A percentile compares a stretch with the other conserved stretches of the same genome.
Conservation (phyloP, 176 grass and related monocot species). For the Oropetium thomaeum region DNA sequence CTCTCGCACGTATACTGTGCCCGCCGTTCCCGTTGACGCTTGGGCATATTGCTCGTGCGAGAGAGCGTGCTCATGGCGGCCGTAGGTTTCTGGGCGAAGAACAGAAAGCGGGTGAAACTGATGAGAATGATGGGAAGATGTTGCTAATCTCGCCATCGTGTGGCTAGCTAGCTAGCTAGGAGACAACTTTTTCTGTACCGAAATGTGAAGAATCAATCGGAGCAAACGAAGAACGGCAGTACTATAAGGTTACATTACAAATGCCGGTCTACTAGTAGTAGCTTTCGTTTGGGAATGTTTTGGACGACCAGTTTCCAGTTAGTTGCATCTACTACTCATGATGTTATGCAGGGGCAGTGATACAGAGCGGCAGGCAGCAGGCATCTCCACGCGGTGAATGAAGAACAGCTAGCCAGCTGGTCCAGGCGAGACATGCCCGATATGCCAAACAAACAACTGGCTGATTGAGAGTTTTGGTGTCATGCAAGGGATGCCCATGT, state of each 20-base stretch:
- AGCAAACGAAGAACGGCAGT: background rate
- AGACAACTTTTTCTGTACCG: background rate
- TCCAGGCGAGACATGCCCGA: background rate
- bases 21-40: slow-evolving; percentile 22
- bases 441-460: background rate
- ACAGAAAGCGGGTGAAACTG: too few species aligned
- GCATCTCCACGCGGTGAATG: background rate
- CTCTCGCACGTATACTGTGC: slow-evolving; percentile 6
- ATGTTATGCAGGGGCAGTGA: too few species aligned
- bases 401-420: background rate
- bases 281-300: background rate
- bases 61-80: background rate
- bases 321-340: background rate
- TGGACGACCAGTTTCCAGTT: background rate
- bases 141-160: background rate
- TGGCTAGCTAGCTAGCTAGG: too few species aligned
- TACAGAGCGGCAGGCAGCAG: background rate
- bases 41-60: background rate
- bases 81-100: background rate
- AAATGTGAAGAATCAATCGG: background rate
- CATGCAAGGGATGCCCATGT: slow-evolving; percentile 4
- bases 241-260: background rate
- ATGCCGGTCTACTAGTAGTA: background rate
- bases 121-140: background rate
- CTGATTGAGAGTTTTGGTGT: slow-evolving; percentile 12